Evolutionary conservation across 140 eudicot species (phyloP).

Genomic region (Ambrosia hybrid): DNA sequence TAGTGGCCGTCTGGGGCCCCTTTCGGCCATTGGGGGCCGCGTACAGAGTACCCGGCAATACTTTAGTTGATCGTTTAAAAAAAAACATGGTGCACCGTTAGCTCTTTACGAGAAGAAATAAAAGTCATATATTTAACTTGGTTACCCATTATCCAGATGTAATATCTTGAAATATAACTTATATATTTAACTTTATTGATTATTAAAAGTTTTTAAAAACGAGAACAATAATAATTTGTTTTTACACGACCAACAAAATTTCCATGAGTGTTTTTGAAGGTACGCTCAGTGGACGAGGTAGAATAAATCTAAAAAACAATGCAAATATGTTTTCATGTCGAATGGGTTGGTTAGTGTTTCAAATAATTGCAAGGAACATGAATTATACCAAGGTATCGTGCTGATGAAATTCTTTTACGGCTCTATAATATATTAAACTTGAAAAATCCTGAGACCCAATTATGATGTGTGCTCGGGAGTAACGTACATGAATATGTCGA

Average conservation of each 20-base stretch:
- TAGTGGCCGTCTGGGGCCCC: too few relatives aligned
- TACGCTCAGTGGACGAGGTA: slow-evolving; percentile 8
- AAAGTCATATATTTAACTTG: too few relatives aligned
- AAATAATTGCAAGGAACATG: slow-evolving; percentile 12
- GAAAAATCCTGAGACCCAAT: neutral
- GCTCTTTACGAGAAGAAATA: too few relatives aligned
- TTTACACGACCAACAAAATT: slow-evolving; percentile 9
- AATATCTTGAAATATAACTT: too few relatives aligned
- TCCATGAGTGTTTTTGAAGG: slow-evolving; percentile 2
- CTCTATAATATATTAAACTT: neutral
- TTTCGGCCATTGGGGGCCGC: too few relatives aligned
- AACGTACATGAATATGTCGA: neutral
- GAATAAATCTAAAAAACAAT: neutral
- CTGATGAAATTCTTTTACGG: slow-evolving; percentile 1
- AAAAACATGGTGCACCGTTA: too few relatives aligned
- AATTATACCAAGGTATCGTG: slow-evolving; percentile 16
- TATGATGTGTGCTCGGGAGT: slow-evolving; percentile 22
- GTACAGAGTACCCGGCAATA: too few relatives aligned
- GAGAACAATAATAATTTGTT: neutral
- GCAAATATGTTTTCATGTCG: slow-evolving; percentile 19
- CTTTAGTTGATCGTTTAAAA: too few relatives aligned
- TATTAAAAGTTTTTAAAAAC: neutral
- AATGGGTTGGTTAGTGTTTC: neutral
- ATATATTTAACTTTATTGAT: neutral
- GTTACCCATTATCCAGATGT: too few relatives aligned